Evolutionary conservation across 345 rosid genomes (phyloP).

Genomic region (Geranium rotundifolium): DNA sequence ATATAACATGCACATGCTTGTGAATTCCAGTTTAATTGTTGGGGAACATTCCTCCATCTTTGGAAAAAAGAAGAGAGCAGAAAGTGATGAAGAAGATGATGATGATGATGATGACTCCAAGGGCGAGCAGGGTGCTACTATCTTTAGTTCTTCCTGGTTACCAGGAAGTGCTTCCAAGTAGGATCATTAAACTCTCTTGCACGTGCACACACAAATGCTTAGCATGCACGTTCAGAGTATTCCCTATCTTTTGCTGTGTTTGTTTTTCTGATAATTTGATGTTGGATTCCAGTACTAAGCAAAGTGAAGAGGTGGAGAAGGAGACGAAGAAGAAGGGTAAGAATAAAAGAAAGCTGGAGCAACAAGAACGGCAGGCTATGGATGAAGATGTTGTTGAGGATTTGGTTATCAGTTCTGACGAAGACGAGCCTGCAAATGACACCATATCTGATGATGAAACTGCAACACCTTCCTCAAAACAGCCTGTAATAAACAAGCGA

Average conservation of each 20-base stretch:
- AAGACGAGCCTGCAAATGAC: constrained; percentile 37
- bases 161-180: constrained; percentile 62
- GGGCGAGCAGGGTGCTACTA: constrained; percentile 39
- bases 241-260: too few species aligned
- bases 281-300: constrained; percentile 28
- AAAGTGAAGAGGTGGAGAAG: constrained; percentile 33
- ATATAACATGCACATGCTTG: constrained; percentile 7
- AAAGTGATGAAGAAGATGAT: constrained; percentile 20
- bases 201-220: too few species aligned
- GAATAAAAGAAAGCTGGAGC: constrained; percentile 16
- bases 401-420: constrained; percentile 77
- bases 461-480: constrained; percentile 4
- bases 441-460: constrained; percentile 13
- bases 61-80: constrained; percentile 18
- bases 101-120: constrained; percentile 47
- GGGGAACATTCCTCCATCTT: constrained; percentile 64
- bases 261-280: constrained; percentile 3
- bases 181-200: constrained; percentile 8
- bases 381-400: constrained; percentile 91
- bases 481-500: constrained; percentile 19
- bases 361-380: constrained; percentile 20
- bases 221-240: too few species aligned
- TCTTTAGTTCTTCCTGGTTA: constrained; percentile 80
- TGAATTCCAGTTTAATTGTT: constrained; percentile 54
- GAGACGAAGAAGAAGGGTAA: constrained; percentile 19